Evolutionary conservation across 2,329 filamentous ascomycete genomes (phyloP).

Genomic region (Scytalidium sp.): DNA sequence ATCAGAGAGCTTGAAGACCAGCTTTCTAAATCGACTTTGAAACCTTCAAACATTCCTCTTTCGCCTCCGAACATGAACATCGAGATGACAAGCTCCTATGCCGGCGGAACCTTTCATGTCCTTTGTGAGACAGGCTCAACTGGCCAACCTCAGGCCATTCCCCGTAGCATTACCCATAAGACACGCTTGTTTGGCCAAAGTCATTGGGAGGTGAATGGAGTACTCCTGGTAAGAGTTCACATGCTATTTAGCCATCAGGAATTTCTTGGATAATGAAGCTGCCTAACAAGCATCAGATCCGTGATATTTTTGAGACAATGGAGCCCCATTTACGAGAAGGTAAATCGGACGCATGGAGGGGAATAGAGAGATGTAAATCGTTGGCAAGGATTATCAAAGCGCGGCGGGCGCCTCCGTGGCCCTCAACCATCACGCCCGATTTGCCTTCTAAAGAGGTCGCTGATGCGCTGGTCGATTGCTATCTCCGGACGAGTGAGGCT

Average conservation of each 20-base stretch:
- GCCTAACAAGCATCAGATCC: no score
- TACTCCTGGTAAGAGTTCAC: conserved; percentile 41
- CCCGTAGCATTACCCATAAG: no score
- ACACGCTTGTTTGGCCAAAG: conserved; percentile 54
- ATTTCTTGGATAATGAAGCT: no score
- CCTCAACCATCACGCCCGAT: conserved; percentile 34
- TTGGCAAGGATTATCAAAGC: conserved; percentile 51
- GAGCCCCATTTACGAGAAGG: conserved; percentile 37
- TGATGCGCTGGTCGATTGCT: conserved; percentile 46
- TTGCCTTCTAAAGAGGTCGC: conserved; percentile 45
- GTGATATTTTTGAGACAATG: conserved; percentile 41
- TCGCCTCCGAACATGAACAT: conserved; percentile 26
- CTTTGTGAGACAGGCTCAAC: no score
- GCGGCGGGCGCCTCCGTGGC: conserved; percentile 45
- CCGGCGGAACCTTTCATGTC: conserved; percentile 42
- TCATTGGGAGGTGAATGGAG: conserved; percentile 53
- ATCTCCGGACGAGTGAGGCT: conserved; percentile 45
- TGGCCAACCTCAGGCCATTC: no score
- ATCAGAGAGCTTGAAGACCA: conserved; percentile 43
- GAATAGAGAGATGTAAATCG: conserved; percentile 48
- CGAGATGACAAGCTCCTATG: conserved; percentile 32
- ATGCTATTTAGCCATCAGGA: no score
- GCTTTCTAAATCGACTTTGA: conserved; percentile 25
- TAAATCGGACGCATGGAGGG: conserved; percentile 30
- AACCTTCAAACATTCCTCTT: conserved; percentile 10